Percentiles rank a stretch among this genome's conserved stretches.
phyloP scores from a whole-genome alignment of 108 stramenopile species.

The Fistulifera pelliculosa region DNA sequence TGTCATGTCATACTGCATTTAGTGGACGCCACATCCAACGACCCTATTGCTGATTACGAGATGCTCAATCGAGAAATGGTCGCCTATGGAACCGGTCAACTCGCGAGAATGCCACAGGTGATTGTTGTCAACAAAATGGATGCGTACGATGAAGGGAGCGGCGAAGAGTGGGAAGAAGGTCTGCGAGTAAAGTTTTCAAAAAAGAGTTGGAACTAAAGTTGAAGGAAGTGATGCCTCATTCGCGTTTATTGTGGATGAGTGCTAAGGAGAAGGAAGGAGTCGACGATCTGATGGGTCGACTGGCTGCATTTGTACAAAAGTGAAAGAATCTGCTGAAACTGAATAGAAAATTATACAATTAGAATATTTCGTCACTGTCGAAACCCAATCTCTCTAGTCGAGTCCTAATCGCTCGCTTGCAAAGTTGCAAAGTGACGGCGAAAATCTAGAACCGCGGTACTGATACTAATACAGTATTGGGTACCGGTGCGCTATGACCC shows the following conservation, averaged over 20 bases:
- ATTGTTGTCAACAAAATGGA: conserved; percentile 96
- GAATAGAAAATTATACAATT: too few relatives aligned
- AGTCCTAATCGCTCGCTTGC: too few relatives aligned
- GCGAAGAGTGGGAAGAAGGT: conserved; percentile 39
- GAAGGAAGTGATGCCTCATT: conserved; percentile 61
- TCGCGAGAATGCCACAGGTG: conserved; percentile 90
- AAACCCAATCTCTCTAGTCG: too few relatives aligned
- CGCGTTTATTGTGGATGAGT: conserved; percentile 82
- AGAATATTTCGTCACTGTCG: too few relatives aligned
- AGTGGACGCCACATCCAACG: conserved; percentile 83
- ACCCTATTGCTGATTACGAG: conserved; percentile 84
- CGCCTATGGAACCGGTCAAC: conserved; percentile 80
- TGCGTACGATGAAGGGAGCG: conserved; percentile 30
- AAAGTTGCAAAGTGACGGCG: too few relatives aligned
- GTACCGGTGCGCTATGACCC: too few relatives aligned
- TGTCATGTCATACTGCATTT: conserved; percentile 93
- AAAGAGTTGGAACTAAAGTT: conserved; percentile 47
- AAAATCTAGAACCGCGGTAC: too few relatives aligned
- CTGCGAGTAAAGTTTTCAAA: conserved; percentile 17
- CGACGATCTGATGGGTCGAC: conserved; percentile 75
- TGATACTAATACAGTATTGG: too few relatives aligned
- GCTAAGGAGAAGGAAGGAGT: conserved; percentile 80
- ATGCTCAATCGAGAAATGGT: conserved; percentile 90
- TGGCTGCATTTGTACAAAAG: conserved; percentile 77
- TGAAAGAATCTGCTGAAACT: conserved; percentile 21